phyloP scores from a whole-genome alignment of 2,329 filamentous ascomycete genomes.

The Xenoacremonium recifei region DNA sequence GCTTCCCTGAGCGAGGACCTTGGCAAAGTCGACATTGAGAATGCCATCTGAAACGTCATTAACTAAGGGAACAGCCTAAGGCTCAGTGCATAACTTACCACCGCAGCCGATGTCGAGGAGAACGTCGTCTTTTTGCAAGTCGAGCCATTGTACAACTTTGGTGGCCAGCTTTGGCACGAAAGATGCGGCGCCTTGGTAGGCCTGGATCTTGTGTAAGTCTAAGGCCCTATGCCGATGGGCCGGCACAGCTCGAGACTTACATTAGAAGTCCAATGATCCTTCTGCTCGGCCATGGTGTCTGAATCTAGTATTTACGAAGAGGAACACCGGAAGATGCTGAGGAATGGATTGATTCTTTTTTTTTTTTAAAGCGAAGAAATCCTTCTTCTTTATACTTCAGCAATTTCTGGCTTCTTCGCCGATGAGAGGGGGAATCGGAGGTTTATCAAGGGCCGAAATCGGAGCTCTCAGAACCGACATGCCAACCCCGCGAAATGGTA shows the following conservation, averaged over 20 bases:
- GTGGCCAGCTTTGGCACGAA: conserved; percentile 63
- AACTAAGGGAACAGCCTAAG: not conserved
- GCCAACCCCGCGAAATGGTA: not conserved
- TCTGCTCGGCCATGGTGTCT: conserved; percentile 19
- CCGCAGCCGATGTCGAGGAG: conserved; percentile 65
- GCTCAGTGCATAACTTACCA: conserved; percentile 38
- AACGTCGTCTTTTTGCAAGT: conserved; percentile 55
- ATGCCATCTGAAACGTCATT: conserved; percentile 49
- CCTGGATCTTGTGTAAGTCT: conserved; percentile 34
- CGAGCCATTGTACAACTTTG: conserved; percentile 58
- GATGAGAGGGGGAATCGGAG: conserved; percentile 15
- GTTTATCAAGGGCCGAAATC: conserved; percentile 19
- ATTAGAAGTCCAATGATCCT: conserved; percentile 28
- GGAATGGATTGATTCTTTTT: no score
- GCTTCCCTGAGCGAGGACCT: conserved; percentile 42
- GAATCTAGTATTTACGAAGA: not conserved
- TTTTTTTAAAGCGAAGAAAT: conserved; percentile 15
- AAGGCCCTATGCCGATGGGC: conserved; percentile 3
- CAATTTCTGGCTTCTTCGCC: conserved; percentile 4
- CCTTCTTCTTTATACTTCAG: not conserved
- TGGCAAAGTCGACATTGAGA: conserved; percentile 53
- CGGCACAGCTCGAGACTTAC: conserved; percentile 13
- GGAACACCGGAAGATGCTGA: no score
- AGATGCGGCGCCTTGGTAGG: conserved; percentile 59
- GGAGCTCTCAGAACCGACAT: conserved; percentile 19